A percentile compares a stretch with the other conserved stretches of the same genome.
Conservation (phyloP, 768 basidiomycete species). For the Xerocomus potaroensis region DNA sequence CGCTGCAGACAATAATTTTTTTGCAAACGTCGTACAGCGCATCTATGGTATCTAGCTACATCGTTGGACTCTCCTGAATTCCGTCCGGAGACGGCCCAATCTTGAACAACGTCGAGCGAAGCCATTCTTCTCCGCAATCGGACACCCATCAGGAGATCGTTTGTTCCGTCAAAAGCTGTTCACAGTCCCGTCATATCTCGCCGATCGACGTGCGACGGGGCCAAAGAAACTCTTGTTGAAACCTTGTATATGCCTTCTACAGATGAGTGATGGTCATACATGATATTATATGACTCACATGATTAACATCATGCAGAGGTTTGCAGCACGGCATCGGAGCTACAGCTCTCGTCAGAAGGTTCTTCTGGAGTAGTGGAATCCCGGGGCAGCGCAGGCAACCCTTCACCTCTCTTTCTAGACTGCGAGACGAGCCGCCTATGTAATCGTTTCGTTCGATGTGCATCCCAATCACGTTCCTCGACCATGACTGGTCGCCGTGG, state of each 20-base stretch:
- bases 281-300: constrained; percentile 8
- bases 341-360: constrained; percentile 4
- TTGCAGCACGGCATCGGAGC: constrained; percentile 1
- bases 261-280: neutral
- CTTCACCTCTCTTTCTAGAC: constrained; percentile 13
- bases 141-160: constrained; percentile 10
- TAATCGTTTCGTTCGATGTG: constrained; percentile 50
- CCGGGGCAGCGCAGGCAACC: neutral
- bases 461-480: constrained; percentile 51
- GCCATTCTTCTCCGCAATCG: neutral
- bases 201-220: constrained; percentile 1
- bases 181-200: neutral
- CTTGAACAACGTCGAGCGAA: neutral
- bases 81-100: no score
- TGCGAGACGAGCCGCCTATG: constrained; percentile 49
- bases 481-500: constrained; percentile 58
- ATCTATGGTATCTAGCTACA: no score
- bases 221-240: neutral
- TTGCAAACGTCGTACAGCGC: constrained; percentile 8
- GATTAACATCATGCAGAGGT: constrained; percentile 6
- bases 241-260: constrained; percentile 1
- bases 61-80: no score
- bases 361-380: neutral
- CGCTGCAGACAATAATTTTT: constrained; percentile 25
- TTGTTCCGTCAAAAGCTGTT: neutral